Evolutionary conservation across 768 basidiomycete species (phyloP), one percentile per base, ranked within the genome.

Genomic region (Boletus sp.): DNA sequence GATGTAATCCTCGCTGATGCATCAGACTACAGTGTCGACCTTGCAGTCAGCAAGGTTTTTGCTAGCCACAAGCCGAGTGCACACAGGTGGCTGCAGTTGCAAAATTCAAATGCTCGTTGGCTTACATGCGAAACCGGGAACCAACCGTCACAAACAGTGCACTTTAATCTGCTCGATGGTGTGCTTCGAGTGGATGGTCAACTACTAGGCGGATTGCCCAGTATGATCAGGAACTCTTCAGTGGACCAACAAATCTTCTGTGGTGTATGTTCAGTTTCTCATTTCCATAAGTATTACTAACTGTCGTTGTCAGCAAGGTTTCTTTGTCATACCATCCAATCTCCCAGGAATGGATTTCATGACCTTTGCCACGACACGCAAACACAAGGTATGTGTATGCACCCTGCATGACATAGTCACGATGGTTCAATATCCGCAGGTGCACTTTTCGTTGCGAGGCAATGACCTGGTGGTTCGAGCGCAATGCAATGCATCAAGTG

Each of bases 181-280:
- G 30, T 44, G 3, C 53, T 68, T 25, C 53, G 53, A 25, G 50
- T 65, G 19, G 55, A 65, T 10, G 62, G 66, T 5, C 58, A 55
- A 35, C 48, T 42, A 1, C n/a, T 63, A 5, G 53, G 46, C 1
- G 50, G 46, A 14, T 50, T 66, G 5, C 64, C 57, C 1, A 21
- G 29, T 11, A 30, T 0, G 3, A 51, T 63, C 15, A 51, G 35
- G 11, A 8, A 48, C 3, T 14, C 11, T 51, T 0, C 5, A 55
- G 3, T 51, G 54, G 38, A 21, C 46, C 7, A 41, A 43, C 42
- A 23, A 54, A 13, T 57, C 53, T 54, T 46, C 29, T 15, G 6
- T 38, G 42, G 35, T 13, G 47, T 54, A 17, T 0, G 37, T 40
- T 27, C 4, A 4, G 19, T 9, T 19, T 4, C 38, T 32, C 15